Conservation (phyloP, 495 filamentous ascomycete genomes). For the Monascus purpureus region DNA sequence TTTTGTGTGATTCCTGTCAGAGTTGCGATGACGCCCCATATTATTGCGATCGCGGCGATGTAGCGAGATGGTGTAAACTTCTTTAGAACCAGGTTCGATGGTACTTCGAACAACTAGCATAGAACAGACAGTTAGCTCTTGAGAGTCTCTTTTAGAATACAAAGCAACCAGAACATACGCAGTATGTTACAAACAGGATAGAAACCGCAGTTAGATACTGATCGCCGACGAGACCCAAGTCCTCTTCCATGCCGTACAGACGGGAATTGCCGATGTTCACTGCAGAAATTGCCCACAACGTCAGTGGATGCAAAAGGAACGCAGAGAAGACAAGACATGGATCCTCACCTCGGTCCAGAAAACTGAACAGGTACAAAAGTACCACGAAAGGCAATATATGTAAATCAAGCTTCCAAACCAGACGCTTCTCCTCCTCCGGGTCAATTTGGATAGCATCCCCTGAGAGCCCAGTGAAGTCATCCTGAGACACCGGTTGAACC, state of each 20-base stretch:
- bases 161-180: conserved; percentile 32
- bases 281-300: conserved; percentile 13
- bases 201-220: conserved; percentile 59
- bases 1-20: conserved; percentile 49
- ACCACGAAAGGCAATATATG: conserved; percentile 48
- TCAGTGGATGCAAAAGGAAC: not conserved
- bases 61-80: conserved; percentile 61
- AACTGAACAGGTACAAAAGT: conserved; percentile 48
- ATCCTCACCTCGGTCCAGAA: conserved; percentile 44
- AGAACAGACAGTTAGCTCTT: too few species aligned
- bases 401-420: conserved; percentile 42
- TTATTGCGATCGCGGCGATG: conserved; percentile 45
- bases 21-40: conserved; percentile 61
- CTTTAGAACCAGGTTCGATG: conserved; percentile 65
- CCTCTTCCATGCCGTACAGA: conserved; percentile 53
- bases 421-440: conserved; percentile 23
- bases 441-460: too few species aligned
- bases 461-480: too few species aligned
- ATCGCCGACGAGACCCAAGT: conserved; percentile 44
- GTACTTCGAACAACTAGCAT: conserved; percentile 29
- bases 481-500: too few species aligned
- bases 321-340: conserved; percentile 9
- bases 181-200: conserved; percentile 60
- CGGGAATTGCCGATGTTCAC: conserved; percentile 71
- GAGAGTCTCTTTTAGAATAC: too few species aligned